Conservation (phyloP, 495 filamentous ascomycete species). For the Penicillium goetzii region DNA sequence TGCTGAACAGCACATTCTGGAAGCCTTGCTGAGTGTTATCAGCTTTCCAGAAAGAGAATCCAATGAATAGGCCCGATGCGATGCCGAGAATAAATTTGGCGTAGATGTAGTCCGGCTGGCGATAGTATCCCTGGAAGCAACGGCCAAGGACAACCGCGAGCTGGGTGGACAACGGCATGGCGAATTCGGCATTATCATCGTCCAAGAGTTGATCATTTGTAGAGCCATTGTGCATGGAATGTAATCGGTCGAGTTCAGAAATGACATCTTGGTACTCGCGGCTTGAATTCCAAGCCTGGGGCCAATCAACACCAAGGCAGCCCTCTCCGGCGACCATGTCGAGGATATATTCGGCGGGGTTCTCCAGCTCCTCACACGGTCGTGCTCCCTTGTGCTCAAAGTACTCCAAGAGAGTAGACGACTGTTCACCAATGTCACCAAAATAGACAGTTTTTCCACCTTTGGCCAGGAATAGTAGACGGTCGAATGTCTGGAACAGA, state of each 20-base stretch:
- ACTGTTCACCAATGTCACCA: constrained; percentile 79
- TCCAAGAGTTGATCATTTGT: constrained; percentile 16
- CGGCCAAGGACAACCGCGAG: constrained; percentile 49
- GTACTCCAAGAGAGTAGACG: constrained; percentile 67
- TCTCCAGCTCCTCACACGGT: constrained; percentile 70
- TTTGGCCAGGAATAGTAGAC: constrained; percentile 77
- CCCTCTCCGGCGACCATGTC: constrained; percentile 63
- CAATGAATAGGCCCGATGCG: constrained; percentile 68
- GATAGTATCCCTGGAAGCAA: constrained; percentile 55
- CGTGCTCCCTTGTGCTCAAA: constrained; percentile 74
- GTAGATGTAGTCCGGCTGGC: constrained; percentile 56
- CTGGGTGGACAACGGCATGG: constrained; percentile 56
- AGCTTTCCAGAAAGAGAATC: constrained; percentile 81
- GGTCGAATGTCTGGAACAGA: constrained; percentile 89
- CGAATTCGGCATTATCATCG: constrained; percentile 45
- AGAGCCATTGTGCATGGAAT: constrained; percentile 43
- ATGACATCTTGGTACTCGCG: constrained; percentile 66
- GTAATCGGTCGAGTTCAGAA: constrained; percentile 66
- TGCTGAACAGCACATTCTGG: constrained; percentile 79
- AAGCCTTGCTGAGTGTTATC: constrained; percentile 72
- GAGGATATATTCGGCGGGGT: constrained; percentile 89
- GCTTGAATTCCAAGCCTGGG: constrained; percentile 70
- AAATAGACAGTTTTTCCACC: constrained; percentile 87
- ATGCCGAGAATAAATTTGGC: constrained; percentile 56
- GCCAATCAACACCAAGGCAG: constrained; percentile 80